phyloP scores from a whole-genome alignment of 768 basidiomycete species.

The Tricholoma saponaceum region DNA sequence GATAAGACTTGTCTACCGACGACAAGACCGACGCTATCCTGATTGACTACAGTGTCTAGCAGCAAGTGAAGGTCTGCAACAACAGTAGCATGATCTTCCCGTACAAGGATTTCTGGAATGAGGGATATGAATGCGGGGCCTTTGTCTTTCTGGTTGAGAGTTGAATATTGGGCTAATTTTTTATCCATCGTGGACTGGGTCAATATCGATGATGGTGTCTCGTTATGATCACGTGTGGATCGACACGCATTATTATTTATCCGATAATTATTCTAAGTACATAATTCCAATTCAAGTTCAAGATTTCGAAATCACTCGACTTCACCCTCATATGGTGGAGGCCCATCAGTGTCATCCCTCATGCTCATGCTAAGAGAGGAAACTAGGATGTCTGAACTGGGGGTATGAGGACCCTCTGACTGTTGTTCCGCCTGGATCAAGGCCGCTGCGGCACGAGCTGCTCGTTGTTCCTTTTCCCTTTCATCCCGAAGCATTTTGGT shows the following conservation, averaged over 20 bases:
- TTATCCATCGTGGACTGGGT: conserved; percentile 51
- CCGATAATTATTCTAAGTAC: no score
- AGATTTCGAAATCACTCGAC: conserved; percentile 6
- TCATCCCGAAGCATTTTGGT: conserved; percentile 50
- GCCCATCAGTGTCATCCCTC: conserved; percentile 14
- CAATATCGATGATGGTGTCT: no score
- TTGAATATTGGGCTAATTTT: conserved; percentile 57
- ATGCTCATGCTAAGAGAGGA: conserved; percentile 33
- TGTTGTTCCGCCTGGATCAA: conserved; percentile 12
- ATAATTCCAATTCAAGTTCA: no score
- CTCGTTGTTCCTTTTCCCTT: conserved; percentile 51
- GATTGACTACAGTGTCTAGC: conserved; percentile 78
- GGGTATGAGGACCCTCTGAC: not conserved
- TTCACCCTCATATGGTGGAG: conserved; percentile 16
- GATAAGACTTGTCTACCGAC: conserved; percentile 85
- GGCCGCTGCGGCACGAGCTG: conserved; percentile 31
- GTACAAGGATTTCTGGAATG: conserved; percentile 61
- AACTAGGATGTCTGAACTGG: conserved; percentile 28
- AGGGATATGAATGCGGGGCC: conserved; percentile 69
- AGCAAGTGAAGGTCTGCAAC: conserved; percentile 61
- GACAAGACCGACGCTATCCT: conserved; percentile 79
- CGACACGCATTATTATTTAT: no score
- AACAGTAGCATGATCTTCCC: conserved; percentile 40
- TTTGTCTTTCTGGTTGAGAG: conserved; percentile 82
- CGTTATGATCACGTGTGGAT: conserved; percentile 2